Conservation (phyloP, 2,329 filamentous ascomycete species). For the Arthrinium phaeospermum region DNA sequence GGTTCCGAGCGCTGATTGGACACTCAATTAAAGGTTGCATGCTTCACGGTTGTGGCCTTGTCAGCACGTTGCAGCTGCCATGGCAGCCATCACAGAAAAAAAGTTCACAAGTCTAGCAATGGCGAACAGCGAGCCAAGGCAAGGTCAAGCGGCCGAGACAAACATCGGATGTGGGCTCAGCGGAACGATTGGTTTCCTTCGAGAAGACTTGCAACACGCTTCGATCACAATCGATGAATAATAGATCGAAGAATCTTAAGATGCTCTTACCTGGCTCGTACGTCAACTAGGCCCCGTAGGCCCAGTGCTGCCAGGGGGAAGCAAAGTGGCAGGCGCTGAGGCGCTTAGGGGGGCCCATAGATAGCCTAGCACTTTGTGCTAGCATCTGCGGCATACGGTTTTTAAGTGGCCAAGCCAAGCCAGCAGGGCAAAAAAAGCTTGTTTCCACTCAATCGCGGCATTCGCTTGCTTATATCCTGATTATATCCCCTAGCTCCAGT, state of each 20-base stretch:
- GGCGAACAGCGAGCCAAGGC: neutral
- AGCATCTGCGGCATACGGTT: neutral
- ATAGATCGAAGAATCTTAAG: constrained; percentile 10
- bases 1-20: neutral
- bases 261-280: constrained; percentile 7
- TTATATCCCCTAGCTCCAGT: neutral
- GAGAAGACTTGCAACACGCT: neutral
- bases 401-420: neutral
- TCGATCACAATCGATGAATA: neutral
- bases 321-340: neutral
- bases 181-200: neutral
- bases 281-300: neutral
- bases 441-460: constrained; percentile 4
- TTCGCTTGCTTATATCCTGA: constrained; percentile 7
- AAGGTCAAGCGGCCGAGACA: neutral
- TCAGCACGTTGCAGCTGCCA: neutral
- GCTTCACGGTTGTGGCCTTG: neutral
- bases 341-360: neutral
- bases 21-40: neutral
- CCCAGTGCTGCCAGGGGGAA: no score
- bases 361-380: neutral
- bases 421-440: neutral
- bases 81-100: neutral
- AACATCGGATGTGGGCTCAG: neutral
- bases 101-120: neutral